A percentile compares a stretch with the other conserved stretches of the same genome.
phyloP scores from a whole-genome alignment of 257 asterid species.

The Mitragyna speciosa region DNA sequence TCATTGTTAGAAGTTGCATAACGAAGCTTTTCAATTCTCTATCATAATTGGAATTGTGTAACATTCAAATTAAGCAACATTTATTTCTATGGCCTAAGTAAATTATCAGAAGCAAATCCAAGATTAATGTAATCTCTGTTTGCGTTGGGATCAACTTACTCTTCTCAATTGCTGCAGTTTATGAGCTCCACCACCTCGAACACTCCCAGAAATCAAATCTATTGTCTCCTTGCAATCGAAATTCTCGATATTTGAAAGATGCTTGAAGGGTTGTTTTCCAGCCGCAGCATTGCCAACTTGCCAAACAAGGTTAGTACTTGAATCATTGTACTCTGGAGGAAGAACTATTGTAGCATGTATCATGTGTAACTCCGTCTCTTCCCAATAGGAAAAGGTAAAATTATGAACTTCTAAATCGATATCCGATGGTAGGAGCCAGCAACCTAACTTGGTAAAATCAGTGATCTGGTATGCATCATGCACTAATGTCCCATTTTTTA shows the following conservation, averaged over 20 bases:
- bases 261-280: conserved; percentile 37
- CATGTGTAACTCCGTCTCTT: conserved; percentile 10
- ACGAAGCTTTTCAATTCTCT: not conserved
- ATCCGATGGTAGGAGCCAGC: conserved; percentile 35
- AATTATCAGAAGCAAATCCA: not conserved
- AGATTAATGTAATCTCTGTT: not conserved
- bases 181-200: conserved; percentile 11
- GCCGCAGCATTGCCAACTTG: conserved; percentile 41
- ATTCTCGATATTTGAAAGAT: conserved; percentile 32
- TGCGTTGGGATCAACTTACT: conserved; percentile 27
- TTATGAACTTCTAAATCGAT: conserved; percentile 31
- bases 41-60: not conserved
- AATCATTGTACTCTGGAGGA: conserved; percentile 30
- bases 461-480: conserved; percentile 35
- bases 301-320: conserved; percentile 44
- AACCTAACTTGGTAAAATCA: conserved; percentile 32
- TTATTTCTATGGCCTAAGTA: not conserved
- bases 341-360: conserved; percentile 39
- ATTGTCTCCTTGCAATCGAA: conserved; percentile 39
- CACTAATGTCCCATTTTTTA: not conserved
- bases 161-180: conserved; percentile 23
- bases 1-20: not conserved
- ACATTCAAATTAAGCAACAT: not conserved
- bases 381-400: conserved; percentile 9
- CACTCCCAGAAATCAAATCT: conserved; percentile 25